Base-by-base conservation (phyloP, 805 yeast genomes). In the Grigorovia transvaalensis region DNA sequence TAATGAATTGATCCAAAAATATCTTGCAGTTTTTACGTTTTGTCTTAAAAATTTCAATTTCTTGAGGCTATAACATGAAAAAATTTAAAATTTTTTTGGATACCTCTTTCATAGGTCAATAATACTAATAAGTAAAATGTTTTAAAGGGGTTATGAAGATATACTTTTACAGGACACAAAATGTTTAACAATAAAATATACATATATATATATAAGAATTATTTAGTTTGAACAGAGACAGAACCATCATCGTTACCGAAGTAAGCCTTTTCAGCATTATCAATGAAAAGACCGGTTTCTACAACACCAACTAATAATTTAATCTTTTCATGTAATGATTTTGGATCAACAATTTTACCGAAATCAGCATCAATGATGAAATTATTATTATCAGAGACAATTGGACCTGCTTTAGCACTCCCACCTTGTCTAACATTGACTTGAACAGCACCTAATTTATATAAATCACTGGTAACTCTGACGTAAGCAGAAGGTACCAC, bases 321-420 rank as follows among this genome's bases (percentile, higher is more conserved):
- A 67, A 93, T 81, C 59, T 79, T 67, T 40, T 65, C 55, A 66
- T 90, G 90, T 58, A 93, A 76, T 12, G 58, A 61, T 35, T 61
- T 65, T 19, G 81, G 79, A 50, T 72, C 65, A 45, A 73, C 67
- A 49, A 93, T 80, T 54, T 77, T 79, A 45, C 96, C 97, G 64
- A 93, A 91, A 65, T 89, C 88, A 35, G 96, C 95, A 69, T 93
- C 99, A 54, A 93, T 80, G 57, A 93, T 77, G 65, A 89, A 88
- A 69, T 90, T 93, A 69, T 90, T 89, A 71, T 93, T 93, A 68
- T 93, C 99, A 33, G 99, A 91, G 57, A 93, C 85, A 20, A 89
- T 83, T 11, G 99, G 98, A 29, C 99, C 99, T 9, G 99, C 99
- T 71, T 93, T 93, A 30, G 95, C 90, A 48, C 82, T 72, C 13